These are phyloP conservation scores for Mortierella sp. DNA, from an alignment of 371 early-diverging fungal genomes.

Conservation along the genomic window DNA sequence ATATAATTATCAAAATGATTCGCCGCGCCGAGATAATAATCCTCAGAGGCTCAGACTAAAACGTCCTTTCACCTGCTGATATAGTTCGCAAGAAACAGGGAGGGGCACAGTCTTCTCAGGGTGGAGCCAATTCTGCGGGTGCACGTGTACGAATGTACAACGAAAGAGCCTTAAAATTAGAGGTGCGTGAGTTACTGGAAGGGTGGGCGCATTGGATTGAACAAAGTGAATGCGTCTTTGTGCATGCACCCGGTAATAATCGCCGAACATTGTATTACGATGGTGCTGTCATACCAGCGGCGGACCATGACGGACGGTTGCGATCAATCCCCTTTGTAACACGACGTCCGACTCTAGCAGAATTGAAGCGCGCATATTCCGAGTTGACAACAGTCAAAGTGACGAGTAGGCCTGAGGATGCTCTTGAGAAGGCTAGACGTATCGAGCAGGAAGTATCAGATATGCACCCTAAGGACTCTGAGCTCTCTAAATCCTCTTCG, in stretches of 20 bases:
- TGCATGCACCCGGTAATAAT: conserved; percentile 77
- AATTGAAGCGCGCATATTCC: background rate
- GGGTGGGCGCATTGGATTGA: conserved; percentile 68
- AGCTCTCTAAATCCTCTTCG: no score
- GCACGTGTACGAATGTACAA: conserved; percentile 91
- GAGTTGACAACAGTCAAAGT: conserved; percentile 1
- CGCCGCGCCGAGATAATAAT: no score
- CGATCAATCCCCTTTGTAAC: conserved; percentile 75
- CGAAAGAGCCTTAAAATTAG: conserved; percentile 82
- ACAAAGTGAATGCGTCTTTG: conserved; percentile 66
- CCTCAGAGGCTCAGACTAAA: no score
- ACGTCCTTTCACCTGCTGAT: background rate
- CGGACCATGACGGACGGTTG: conserved; percentile 62
- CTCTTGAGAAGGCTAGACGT: conserved; percentile 36
- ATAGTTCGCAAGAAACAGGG: conserved; percentile 94
- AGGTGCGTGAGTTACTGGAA: conserved; percentile 77
- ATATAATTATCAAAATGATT: no score
- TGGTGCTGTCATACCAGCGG: conserved; percentile 62
- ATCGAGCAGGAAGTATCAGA: conserved; percentile 28
- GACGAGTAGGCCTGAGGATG: conserved; percentile 10
- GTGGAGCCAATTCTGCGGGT: conserved; percentile 93
- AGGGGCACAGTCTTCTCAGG: conserved; percentile 88
- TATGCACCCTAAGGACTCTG: background rate
- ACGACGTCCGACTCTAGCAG: conserved; percentile 1
- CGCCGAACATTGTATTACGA: conserved; percentile 73